phyloP scores from a whole-genome alignment of 768 basidiomycete genomes.

The Lanmaoa pseudosensibilis region DNA sequence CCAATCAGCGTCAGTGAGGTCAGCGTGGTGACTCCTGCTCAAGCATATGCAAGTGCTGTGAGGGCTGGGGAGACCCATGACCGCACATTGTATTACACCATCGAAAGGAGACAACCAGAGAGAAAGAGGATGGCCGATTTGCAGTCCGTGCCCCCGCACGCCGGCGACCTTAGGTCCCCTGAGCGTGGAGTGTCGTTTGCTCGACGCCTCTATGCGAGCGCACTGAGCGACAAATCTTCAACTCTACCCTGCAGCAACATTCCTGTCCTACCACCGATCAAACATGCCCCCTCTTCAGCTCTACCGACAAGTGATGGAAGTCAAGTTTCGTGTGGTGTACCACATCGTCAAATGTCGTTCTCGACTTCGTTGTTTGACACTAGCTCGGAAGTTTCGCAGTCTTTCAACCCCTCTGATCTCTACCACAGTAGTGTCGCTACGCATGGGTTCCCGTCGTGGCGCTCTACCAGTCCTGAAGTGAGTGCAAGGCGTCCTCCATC shows the following conservation, averaged over 20 bases:
- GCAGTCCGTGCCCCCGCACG: not conserved
- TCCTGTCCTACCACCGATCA: constrained; percentile 8
- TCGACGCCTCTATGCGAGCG: constrained; percentile 47
- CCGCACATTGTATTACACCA: constrained; percentile 13
- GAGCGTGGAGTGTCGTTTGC: constrained; percentile 34
- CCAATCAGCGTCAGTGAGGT: not conserved
- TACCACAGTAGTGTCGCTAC: constrained; percentile 18
- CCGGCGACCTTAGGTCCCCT: constrained; percentile 3
- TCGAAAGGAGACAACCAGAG: constrained; percentile 20
- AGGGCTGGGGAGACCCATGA: constrained; percentile 10
- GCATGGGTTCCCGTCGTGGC: constrained; percentile 3
- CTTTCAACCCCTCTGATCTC: constrained; percentile 14
- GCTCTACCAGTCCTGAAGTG: not conserved
- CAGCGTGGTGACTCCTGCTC: constrained; percentile 18
- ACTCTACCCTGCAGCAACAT: not conserved
- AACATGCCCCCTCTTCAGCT: not conserved
- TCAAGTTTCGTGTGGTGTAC: not conserved
- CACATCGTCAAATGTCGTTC: constrained; percentile 4
- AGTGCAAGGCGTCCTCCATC: not conserved
- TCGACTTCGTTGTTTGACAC: constrained; percentile 5
- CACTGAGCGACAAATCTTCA: constrained; percentile 24
- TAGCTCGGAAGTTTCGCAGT: not conserved
- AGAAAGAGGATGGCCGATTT: not conserved
- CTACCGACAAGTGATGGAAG: not conserved
- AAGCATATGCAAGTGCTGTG: constrained; percentile 20